Percentiles rank a stretch among this genome's conserved stretches.
Evolutionary conservation across 805 yeast species (phyloP).

Genomic region (Cyberlindnera mrakii): DNA sequence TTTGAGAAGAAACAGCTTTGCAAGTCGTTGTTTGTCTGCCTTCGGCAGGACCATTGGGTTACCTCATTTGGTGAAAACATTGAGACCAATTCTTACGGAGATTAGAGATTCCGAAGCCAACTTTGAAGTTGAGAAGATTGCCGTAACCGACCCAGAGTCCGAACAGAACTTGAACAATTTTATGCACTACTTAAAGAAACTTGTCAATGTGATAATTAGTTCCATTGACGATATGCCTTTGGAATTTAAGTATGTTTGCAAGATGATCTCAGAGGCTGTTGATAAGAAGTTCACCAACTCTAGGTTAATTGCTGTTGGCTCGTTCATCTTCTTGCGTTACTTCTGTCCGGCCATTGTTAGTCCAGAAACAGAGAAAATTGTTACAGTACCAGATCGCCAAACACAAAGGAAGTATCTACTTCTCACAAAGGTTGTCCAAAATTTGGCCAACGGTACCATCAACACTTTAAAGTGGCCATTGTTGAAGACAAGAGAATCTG

Average conservation of each 20-base stretch:
- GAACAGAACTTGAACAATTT: slow-evolving; percentile 39
- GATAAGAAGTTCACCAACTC: slow-evolving; percentile 60
- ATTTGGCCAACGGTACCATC: slow-evolving; percentile 79
- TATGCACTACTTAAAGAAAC: slow-evolving; percentile 45
- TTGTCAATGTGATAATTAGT: slow-evolving; percentile 53
- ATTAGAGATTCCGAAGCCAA: slow-evolving; percentile 42
- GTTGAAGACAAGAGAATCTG: slow-evolving; percentile 35
- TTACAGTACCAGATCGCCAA: slow-evolving; percentile 32
- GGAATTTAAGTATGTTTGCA: slow-evolving; percentile 67
- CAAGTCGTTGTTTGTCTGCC: slow-evolving; percentile 69
- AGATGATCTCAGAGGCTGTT: slow-evolving; percentile 54
- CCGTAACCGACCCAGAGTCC: slow-evolving; percentile 32
- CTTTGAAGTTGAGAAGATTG: slow-evolving; percentile 60
- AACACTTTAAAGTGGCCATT: slow-evolving; percentile 60
- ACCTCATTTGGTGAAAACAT: slow-evolving; percentile 45
- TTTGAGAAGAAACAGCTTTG: slow-evolving; percentile 73
- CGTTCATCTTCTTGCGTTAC: slow-evolving; percentile 75
- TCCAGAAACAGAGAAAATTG: slow-evolving; percentile 53
- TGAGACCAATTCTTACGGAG: slow-evolving; percentile 52
- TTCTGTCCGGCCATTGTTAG: slow-evolving; percentile 87
- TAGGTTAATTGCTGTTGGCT: slow-evolving; percentile 70
- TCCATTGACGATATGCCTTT: slow-evolving; percentile 58
- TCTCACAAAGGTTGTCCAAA: slow-evolving; percentile 78
- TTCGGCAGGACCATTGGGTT: slow-evolving; percentile 65
- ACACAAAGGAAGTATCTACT: slow-evolving; percentile 66